Base-by-base conservation (phyloP, 2,329 filamentous ascomycete species). In the Epicoccum sorghinum region DNA sequence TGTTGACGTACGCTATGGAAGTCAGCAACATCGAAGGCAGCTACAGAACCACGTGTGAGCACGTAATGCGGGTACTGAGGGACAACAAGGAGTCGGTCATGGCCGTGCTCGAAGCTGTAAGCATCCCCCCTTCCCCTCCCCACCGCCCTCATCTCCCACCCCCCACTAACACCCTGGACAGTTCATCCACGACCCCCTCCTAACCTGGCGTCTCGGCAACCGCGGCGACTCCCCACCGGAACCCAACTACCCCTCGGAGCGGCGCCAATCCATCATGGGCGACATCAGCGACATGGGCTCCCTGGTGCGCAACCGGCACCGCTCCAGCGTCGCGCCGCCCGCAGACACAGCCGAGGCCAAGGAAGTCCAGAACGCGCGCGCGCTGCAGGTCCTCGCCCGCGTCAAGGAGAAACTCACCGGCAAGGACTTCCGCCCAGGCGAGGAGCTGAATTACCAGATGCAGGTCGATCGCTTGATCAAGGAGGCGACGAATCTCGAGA, bases 1-100 rank as follows among this genome's bases (percentile, higher is more conserved):
- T 99, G 95, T 86, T 99, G 77, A 99, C 96, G 0, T 99, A 97
- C 72, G 96, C 96, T 22, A 99, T 99, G 95, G 95, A 99, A 78
- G 95, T 99, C 51, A 97, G 93, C 83, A 99, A 99, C 72, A 99
- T 99, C 63, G 95, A 99, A 76, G 95, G 95, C 66, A 96, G 91
- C 77, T 99, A 96, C 82, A 87, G 96, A 57, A 98, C 96, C 53
- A 98, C 95, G 5, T 99, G 93, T 67, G 96, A 99, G 77, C 93
- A 96, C 66, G 93, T 97, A 45, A 99, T 99, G 95, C 86, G 95
- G 57, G 93, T 99, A 12, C 80, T 99, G 61, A 83, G 95, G 52
- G 92, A 95, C 64, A 99, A 99, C 77, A 99, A 99, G 78, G 95
- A 99, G 79, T 96, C 92, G 37, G 84, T 99, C 55, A 97, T 99